Evolutionary conservation across 2,329 filamentous ascomycete genomes (phyloP), one percentile per base, ranked within the genome.

Genomic region (Parascedosporium putredinis): DNA sequence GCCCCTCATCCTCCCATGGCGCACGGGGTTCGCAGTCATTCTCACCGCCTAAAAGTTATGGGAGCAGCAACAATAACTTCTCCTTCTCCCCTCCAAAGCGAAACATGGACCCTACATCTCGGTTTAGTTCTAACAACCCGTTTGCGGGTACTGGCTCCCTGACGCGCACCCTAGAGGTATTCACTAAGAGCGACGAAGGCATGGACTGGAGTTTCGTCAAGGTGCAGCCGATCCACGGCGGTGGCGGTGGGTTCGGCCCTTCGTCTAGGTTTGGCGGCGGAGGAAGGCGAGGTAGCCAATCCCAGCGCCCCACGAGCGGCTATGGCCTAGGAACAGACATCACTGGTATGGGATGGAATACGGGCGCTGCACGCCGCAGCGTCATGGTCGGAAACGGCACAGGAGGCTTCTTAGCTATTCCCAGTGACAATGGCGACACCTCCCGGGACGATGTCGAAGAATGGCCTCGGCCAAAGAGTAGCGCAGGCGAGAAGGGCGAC

Each of bases 61-160:
- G n/a, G n/a, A 31, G 27, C 51, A 53, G 63, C 57, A 27, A 53
- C 33, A 45, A 51, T 29, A 52, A 56, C 38, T 55, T 61, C 5
- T 56, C 59, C 29, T 54, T 59, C 14, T 46, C 57, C 27, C 45
- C 58, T 31, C 55, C 61, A 12, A 62, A 60, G 14, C 58, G 62
- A 3, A 60, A 58, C 1, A 55, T 60, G n/a, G 61, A 60, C 14
- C 64, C 59, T 43, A 24, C 55, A 47, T 62, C 66, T 45, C 73
- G 76, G 5, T 77, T 80, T 63, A 79, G 76, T 60, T 79, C 76
- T 53, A 81, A 80, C 60, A 81, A 81, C 56, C 76, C 76, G 2
- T 79, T 78, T 54, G 75, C 72, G 2, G 58, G 57, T 5, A 57
- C 61, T 6, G 59, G 62, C 18, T 58, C 66, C 29, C 67, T 76